These are phyloP conservation scores for Cladophialophora yegresii DNA, from an alignment of 2,329 filamentous ascomycete species.

Conservation along the genomic window DNA sequence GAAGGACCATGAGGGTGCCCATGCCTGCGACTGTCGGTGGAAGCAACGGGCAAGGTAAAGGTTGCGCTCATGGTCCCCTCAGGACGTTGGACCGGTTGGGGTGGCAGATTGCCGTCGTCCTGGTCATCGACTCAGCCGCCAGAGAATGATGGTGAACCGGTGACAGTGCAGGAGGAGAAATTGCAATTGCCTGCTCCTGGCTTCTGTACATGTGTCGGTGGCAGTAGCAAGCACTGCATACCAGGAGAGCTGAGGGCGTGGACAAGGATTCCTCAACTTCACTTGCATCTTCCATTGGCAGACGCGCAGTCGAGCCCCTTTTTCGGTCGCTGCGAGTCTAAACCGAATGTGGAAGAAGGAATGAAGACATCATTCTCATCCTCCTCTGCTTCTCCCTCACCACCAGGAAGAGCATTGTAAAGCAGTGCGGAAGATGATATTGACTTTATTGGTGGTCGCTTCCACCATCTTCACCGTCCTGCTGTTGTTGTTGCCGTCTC, in stretches of 20 bases:
- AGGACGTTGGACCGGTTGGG: conserved; percentile 32
- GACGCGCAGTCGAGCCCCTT: conserved; percentile 4
- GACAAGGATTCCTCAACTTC: background rate
- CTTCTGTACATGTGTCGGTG: conserved; percentile 10
- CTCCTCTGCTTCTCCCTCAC: background rate
- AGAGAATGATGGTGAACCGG: background rate
- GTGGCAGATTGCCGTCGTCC: conserved; percentile 30
- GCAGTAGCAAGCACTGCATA: conserved; percentile 6
- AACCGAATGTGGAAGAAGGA: background rate
- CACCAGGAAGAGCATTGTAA: background rate
- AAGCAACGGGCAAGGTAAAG: conserved; percentile 37
- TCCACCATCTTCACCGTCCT: conserved; percentile 54
- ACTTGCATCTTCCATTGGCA: background rate
- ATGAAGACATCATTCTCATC: background rate
- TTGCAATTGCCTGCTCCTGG: conserved; percentile 15
- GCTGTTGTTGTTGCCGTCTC: conserved; percentile 56
- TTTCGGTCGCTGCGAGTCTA: background rate
- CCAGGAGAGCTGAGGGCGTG: background rate
- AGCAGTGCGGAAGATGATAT: conserved; percentile 29
- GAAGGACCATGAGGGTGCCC: conserved; percentile 40
- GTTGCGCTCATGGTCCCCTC: conserved; percentile 36
- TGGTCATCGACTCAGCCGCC: background rate
- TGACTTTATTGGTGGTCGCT: conserved; percentile 42
- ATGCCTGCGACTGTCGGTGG: conserved; percentile 39
- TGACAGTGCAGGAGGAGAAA: background rate